A percentile compares a stretch with the other conserved stretches of the same genome.
These are phyloP conservation scores for Chrysoporthe austroafricana DNA, from an alignment of 2,329 filamentous ascomycete genomes.

Conservation along the genomic window DNA sequence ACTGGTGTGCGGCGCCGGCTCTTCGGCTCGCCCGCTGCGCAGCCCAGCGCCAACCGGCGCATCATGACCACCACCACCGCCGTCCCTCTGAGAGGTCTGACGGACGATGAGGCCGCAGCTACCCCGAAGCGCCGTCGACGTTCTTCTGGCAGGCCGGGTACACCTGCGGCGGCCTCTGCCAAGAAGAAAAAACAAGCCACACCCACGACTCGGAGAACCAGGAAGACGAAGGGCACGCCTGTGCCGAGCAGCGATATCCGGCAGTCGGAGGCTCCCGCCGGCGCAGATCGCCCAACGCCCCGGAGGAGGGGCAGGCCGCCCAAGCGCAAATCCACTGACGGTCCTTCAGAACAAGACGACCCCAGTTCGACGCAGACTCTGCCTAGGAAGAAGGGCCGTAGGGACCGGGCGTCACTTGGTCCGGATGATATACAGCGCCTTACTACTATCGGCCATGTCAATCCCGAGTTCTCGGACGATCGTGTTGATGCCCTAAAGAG, in stretches of 20 bases:
- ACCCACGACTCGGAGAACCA: conserved; percentile 44
- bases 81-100: conserved; percentile 52
- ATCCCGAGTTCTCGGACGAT: not conserved
- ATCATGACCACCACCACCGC: conserved; percentile 51
- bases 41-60: conserved; percentile 41
- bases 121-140: conserved; percentile 51
- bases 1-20: conserved; percentile 42
- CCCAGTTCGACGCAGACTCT: conserved; percentile 31
- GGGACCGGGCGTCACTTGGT: conserved; percentile 35
- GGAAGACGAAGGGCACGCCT: conserved; percentile 19
- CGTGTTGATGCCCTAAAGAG: not conserved
- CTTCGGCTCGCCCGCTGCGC: conserved; percentile 50
- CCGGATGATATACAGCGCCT: conserved; percentile 35
- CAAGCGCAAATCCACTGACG: conserved; percentile 22
- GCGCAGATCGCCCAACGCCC: conserved; percentile 33
- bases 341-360: conserved; percentile 33
- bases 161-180: conserved; percentile 48
- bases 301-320: conserved; percentile 32
- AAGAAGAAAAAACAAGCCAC: conserved; percentile 52
- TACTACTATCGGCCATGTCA: not conserved
- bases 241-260: conserved; percentile 23
- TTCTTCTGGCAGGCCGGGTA: conserved; percentile 55
- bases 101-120: conserved; percentile 46
- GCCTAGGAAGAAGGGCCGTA: conserved; percentile 39
- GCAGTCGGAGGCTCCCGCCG: conserved; percentile 19